Evolutionary conservation across 2,329 filamentous ascomycete genomes (phyloP).

Genomic region (Mycogone perniciosa): DNA sequence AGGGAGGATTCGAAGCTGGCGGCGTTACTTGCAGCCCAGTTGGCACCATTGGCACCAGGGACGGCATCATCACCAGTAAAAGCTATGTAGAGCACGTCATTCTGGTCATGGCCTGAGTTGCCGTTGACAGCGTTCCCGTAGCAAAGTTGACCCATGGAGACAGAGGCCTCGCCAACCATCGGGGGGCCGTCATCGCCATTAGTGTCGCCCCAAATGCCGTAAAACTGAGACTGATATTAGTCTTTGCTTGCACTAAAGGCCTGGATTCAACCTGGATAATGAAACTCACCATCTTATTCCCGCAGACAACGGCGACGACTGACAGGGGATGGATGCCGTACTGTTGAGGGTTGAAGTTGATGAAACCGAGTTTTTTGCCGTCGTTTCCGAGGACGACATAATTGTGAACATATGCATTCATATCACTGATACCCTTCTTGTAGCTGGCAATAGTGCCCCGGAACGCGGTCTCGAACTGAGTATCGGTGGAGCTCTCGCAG

Average conservation of each 20-base stretch:
- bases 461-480: conserved; percentile 40
- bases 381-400: conserved; percentile 51
- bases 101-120: conserved; percentile 29
- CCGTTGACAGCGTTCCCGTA: conserved; percentile 45
- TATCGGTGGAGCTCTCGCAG: conserved; percentile 37
- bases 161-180: conserved; percentile 45
- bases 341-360: conserved; percentile 34
- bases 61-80: conserved; percentile 49
- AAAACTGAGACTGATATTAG: conserved; percentile 30
- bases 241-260: not conserved
- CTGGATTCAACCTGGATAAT: not conserved
- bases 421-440: conserved; percentile 33
- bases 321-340: conserved; percentile 42
- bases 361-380: conserved; percentile 25
- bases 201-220: conserved; percentile 53
- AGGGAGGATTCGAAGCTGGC: conserved; percentile 39
- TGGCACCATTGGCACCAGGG: conserved; percentile 43
- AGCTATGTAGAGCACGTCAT: conserved; percentile 55
- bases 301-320: conserved; percentile 50
- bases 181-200: conserved; percentile 44
- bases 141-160: conserved; percentile 48
- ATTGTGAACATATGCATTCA: conserved; percentile 46
- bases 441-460: conserved; percentile 30
- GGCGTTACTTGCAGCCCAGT: conserved; percentile 43
- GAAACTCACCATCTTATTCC: conserved; percentile 34